Conservation (phyloP, 2,329 filamentous ascomycete genomes). For the Gremmenia infestans region DNA sequence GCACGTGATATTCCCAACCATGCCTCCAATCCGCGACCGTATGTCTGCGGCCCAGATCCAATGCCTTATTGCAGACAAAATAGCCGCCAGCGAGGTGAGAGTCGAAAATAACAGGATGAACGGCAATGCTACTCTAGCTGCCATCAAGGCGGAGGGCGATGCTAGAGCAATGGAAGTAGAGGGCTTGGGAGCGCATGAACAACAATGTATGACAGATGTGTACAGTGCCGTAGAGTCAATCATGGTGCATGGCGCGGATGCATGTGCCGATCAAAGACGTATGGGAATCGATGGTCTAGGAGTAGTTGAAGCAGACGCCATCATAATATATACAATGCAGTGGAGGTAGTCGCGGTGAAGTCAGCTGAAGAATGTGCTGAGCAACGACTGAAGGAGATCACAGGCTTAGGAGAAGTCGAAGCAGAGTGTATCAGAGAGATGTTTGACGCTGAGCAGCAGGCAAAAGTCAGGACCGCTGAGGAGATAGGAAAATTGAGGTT, state of each 20-base stretch:
- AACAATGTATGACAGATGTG: too few relatives aligned
- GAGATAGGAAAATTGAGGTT: not conserved
- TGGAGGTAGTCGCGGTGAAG: too few relatives aligned
- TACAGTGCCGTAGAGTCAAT: too few relatives aligned
- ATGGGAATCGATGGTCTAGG: too few relatives aligned
- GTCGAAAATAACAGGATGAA: not conserved
- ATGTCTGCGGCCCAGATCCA: not conserved
- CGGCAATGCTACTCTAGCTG: not conserved
- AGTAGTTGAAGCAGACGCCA: too few relatives aligned
- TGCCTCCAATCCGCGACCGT: not conserved
- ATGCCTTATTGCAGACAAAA: not conserved
- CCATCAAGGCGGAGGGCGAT: not conserved
- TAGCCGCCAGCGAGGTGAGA: not conserved
- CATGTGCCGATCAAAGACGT: too few relatives aligned
- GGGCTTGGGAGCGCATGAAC: too few relatives aligned
- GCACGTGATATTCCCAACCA: not conserved
- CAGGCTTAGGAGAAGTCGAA: not conserved
- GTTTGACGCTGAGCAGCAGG: not conserved
- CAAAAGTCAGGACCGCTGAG: not conserved
- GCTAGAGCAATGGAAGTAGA: not conserved
- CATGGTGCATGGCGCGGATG: too few relatives aligned
- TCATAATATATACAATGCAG: too few relatives aligned
- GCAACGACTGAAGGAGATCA: not conserved
- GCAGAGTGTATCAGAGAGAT: not conserved
- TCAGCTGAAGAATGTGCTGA: too few relatives aligned